Conservation (phyloP, 495 filamentous ascomycete species). For the Aspergillus sclerotiicarbonarius region DNA sequence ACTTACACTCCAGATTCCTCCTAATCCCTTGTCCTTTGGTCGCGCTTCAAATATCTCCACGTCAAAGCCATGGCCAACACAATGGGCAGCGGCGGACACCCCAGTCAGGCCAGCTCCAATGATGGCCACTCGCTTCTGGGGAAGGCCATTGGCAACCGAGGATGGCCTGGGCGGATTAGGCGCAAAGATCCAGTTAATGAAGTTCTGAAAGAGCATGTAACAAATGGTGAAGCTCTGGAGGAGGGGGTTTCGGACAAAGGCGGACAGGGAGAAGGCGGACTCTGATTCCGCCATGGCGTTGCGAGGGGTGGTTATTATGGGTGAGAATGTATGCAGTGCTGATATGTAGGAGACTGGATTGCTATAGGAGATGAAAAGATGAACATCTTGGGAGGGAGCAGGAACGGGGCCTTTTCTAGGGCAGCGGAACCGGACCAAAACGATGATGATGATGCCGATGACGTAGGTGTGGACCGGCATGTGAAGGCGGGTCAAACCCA, state of each 20-base stretch:
- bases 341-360: background rate
- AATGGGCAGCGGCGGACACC: conserved; percentile 78
- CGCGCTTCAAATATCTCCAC: conserved; percentile 75
- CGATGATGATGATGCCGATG: conserved; percentile 4
- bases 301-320: background rate
- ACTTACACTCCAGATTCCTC: conserved; percentile 82
- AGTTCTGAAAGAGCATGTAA: conserved; percentile 65
- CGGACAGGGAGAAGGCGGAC: conserved; percentile 4
- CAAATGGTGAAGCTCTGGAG: conserved; percentile 51
- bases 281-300: conserved; percentile 1
- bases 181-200: conserved; percentile 64
- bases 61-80: conserved; percentile 84
- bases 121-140: conserved; percentile 66
- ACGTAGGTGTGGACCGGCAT: conserved; percentile 8
- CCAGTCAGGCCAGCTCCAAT: conserved; percentile 83
- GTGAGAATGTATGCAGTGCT: background rate
- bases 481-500: background rate
- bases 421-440: background rate
- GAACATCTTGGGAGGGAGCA: background rate
- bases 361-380: background rate
- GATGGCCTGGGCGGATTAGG: conserved; percentile 64
- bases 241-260: conserved; percentile 34
- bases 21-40: conserved; percentile 55
- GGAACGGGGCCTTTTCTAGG: background rate
- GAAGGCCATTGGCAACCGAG: conserved; percentile 42